Evolutionary conservation across 1,284 basidiomycete species (phyloP).

Genomic region (Melampsora americana): DNA sequence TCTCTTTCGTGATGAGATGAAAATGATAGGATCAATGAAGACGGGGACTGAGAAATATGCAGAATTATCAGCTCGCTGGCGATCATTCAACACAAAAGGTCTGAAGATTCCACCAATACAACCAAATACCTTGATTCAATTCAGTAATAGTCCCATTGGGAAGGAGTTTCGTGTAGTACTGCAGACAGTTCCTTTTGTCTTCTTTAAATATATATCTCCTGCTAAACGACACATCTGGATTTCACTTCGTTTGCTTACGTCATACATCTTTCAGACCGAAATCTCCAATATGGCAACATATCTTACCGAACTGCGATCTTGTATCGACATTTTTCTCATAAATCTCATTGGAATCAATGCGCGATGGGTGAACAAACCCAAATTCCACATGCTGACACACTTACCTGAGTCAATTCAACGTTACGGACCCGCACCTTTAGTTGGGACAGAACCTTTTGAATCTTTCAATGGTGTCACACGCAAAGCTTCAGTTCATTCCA

Average conservation of each 20-base stretch:
- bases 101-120: no score
- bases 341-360: conserved; percentile 50
- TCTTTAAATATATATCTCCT: conserved; percentile 51
- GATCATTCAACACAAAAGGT: conserved; percentile 45
- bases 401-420: conserved; percentile 46
- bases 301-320: conserved; percentile 22
- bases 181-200: no score
- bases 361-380: conserved; percentile 57
- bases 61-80: background rate
- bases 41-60: no score
- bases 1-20: no score
- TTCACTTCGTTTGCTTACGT: conserved; percentile 50
- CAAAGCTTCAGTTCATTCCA: conserved; percentile 7
- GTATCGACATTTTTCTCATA: conserved; percentile 53
- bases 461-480: conserved; percentile 8
- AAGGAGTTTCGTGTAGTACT: conserved; percentile 54
- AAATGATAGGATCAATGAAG: no score
- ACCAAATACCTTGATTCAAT: conserved; percentile 51
- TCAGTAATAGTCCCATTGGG: conserved; percentile 54
- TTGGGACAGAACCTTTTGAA: conserved; percentile 18
- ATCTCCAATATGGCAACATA: conserved; percentile 2
- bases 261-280: background rate
- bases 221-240: conserved; percentile 52
- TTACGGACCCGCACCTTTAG: conserved; percentile 6
- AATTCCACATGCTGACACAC: conserved; percentile 52